phyloP scores from a whole-genome alignment of 179 eudicot genomes.

The Nepenthes alata region DNA sequence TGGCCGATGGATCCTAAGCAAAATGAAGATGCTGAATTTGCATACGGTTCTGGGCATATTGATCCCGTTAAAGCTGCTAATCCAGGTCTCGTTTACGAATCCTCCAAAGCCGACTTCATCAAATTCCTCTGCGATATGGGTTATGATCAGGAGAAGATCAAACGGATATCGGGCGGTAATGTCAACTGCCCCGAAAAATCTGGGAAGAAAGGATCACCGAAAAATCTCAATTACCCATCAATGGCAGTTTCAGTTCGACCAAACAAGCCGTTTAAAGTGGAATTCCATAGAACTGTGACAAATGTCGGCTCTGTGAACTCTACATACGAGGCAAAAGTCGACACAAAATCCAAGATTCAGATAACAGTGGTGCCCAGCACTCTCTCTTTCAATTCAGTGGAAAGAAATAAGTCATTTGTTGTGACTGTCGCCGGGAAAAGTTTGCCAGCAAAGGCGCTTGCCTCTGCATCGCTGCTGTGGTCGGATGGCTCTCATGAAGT shows the following conservation, averaged over 20 bases:
- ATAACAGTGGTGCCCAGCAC: constrained; percentile 14
- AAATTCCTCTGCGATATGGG: constrained; percentile 16
- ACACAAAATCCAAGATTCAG: neutral
- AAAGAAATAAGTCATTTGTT: constrained; percentile 11
- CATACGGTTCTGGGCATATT: constrained; percentile 27
- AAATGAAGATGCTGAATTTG: constrained; percentile 18
- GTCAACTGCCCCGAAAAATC: constrained; percentile 8
- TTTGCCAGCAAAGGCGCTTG: neutral
- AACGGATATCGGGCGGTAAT: constrained; percentile 5
- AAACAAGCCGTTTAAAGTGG: neutral
- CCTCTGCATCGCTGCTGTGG: constrained; percentile 4
- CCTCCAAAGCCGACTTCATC: constrained; percentile 9
- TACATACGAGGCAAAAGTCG: constrained; percentile 15
- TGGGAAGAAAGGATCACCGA: neutral
- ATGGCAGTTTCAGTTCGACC: constrained; percentile 8
- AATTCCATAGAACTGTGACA: constrained; percentile 19
- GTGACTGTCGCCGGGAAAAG: constrained; percentile 12
- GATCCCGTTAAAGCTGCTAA: constrained; percentile 16
- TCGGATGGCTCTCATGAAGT: constrained; percentile 7
- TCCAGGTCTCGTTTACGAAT: constrained; percentile 24
- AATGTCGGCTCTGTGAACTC: constrained; percentile 22
- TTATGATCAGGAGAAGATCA: neutral
- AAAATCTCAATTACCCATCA: constrained; percentile 24
- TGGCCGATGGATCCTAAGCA: constrained; percentile 10
- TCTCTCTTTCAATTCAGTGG: constrained; percentile 14